Base-by-base conservation (phyloP, 106 monocot genomes). In the Vanilla planifolia region DNA sequence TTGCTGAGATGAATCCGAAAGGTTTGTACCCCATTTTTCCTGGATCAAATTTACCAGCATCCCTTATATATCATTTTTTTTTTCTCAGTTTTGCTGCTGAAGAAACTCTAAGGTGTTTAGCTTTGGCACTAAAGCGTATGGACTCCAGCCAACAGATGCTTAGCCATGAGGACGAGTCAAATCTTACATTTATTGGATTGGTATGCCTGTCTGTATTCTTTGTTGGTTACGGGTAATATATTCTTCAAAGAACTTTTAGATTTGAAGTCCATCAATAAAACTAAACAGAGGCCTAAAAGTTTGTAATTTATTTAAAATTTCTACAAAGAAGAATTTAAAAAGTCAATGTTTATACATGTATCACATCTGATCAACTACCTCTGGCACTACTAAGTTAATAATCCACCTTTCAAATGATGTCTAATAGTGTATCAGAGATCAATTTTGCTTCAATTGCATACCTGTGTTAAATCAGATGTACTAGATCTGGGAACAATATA, bases 161-260 rank as follows among this genome's bases (percentile, higher is more conserved):
- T 51, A 77, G 65, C 61, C 68, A 83, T 71, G 85, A 85, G 51
- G 92, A 98, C 76, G 98, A 98, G 63, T 48, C 85, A n/a, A 85
- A 85, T 56, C 92, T 98, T 55, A 98, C 98, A 71, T 98, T 98
- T 55, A 98, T 98, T 70, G 98, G 98, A 53, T 55, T 98, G 88
- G 98, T 88, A 77, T 51, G 65, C 13, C 30, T 22, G 42, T 29
- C 33, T 62, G 28, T 50, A 27, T 52, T 30, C 14, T 15, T 66
- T 9, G 25, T 53, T 66, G 52, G 14, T 65, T 40, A 8, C 14
- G 14, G 30, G 14, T 48, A 15, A n/a, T 24, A 8, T 5, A 53
- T 53, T 30, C 13, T 53, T 53, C 32, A 0, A 17, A 29, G 3
- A 32, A 7, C 16, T 53, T 53, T 30, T 4, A 17, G 15, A 53